Conservation (phyloP, 2,329 filamentous ascomycete genomes). For the Epichloe sp. region DNA sequence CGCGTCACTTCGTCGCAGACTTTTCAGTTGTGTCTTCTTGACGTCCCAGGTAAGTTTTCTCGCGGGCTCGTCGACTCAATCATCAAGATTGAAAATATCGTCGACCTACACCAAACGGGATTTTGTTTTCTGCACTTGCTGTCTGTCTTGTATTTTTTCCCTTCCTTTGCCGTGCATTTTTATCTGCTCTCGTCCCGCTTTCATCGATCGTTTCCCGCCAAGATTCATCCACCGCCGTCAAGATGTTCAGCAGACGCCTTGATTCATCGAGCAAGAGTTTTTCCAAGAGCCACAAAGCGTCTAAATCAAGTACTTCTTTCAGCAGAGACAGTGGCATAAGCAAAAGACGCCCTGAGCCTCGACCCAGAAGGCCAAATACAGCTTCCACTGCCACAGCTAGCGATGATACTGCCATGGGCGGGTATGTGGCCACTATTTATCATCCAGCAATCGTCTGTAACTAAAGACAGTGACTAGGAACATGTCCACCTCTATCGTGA, state of each 20-base stretch:
- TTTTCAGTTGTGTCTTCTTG: background rate
- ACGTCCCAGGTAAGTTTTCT: background rate
- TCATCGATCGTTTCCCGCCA: background rate
- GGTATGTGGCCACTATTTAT: constrained; percentile 22
- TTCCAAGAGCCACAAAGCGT: constrained; percentile 36
- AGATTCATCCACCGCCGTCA: constrained; percentile 3
- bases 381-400: constrained; percentile 25
- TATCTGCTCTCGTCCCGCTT: background rate
- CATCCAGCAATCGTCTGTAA: background rate
- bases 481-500: constrained; percentile 56
- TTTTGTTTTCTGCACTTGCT: background rate
- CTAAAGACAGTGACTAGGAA: background rate
- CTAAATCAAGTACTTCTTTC: constrained; percentile 41
- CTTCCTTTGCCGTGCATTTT: background rate
- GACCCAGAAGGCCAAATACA: constrained; percentile 33
- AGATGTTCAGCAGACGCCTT: constrained; percentile 36
- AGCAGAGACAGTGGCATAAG: constrained; percentile 40
- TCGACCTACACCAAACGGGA: background rate
- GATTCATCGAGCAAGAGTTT: constrained; percentile 37
- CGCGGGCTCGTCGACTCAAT: background rate
- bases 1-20: background rate
- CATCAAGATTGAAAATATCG: background rate
- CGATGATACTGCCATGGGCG: constrained; percentile 28
- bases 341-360: constrained; percentile 38
- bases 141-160: background rate